Percentiles rank a stretch among this genome's conserved stretches.
These are phyloP conservation scores for Coniochaeta hoffmannii DNA, from an alignment of 2,329 filamentous ascomycete genomes.

Conservation along the genomic window DNA sequence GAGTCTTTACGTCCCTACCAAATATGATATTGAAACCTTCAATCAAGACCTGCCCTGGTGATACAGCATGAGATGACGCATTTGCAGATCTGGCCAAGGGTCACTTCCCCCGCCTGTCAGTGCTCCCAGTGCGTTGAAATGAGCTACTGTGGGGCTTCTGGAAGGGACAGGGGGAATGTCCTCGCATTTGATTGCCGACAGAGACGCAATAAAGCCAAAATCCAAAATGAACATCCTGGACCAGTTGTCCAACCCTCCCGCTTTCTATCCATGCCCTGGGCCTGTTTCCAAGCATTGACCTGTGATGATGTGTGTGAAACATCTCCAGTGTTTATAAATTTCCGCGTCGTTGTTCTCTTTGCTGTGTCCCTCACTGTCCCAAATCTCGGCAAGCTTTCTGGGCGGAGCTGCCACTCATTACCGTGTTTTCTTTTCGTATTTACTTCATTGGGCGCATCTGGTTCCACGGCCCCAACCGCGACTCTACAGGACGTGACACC, in stretches of 20 bases:
- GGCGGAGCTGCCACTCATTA: background rate
- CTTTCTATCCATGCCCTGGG: background rate
- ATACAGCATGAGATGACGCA: background rate
- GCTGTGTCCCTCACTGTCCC: background rate
- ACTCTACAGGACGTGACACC: background rate
- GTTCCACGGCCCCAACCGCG: background rate
- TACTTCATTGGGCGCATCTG: background rate
- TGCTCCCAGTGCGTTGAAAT: background rate
- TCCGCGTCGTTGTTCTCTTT: background rate
- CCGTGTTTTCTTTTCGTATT: background rate
- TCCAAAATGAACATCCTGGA: background rate
- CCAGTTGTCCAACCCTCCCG: background rate
- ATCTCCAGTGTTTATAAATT: background rate
- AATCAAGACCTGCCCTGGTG: background rate
- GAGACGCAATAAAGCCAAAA: constrained; percentile 2
- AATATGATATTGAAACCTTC: background rate
- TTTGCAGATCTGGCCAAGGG: background rate
- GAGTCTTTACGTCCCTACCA: too few species aligned
- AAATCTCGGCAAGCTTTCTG: background rate
- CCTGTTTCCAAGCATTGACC: background rate
- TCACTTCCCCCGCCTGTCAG: background rate
- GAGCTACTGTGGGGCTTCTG: background rate
- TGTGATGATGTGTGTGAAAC: background rate
- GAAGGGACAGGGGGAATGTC: background rate
- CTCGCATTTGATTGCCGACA: background rate